Conservation (phyloP, 495 filamentous ascomycete species). For the Penicillium longicatenatum region DNA sequence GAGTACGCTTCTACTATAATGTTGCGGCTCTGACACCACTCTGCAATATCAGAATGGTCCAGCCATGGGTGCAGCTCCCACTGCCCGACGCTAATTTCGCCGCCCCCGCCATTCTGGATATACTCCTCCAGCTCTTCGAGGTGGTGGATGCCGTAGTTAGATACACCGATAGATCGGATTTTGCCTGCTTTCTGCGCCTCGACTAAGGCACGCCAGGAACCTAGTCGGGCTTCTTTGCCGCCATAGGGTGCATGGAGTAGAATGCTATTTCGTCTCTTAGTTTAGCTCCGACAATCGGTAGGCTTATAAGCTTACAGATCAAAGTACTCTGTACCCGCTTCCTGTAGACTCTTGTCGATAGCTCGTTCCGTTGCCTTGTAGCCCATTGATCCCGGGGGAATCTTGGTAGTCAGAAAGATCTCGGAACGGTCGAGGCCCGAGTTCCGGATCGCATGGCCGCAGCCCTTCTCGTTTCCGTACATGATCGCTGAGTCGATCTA, state of each 20-base stretch:
- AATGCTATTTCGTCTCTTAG: constrained; percentile 28
- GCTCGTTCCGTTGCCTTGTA: constrained; percentile 48
- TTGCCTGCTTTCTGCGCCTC: constrained; percentile 55
- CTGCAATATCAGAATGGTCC: constrained; percentile 68
- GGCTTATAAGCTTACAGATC: constrained; percentile 53
- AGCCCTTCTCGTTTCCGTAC: constrained; percentile 57
- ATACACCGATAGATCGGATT: constrained; percentile 53
- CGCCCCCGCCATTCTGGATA: constrained; percentile 70
- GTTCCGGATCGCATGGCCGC: constrained; percentile 48
- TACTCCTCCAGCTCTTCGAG: constrained; percentile 67
- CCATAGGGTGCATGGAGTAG: constrained; percentile 59
- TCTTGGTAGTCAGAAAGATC: constrained; percentile 60
- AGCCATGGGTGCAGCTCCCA: constrained; percentile 90
- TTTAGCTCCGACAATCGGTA: background rate
- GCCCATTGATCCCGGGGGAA: constrained; percentile 51
- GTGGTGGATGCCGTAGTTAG: constrained; percentile 59
- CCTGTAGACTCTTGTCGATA: constrained; percentile 34
- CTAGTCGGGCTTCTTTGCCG: constrained; percentile 47
- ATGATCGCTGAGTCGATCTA: constrained; percentile 62
- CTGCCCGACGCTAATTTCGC: constrained; percentile 79
- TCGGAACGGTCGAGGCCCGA: constrained; percentile 45
- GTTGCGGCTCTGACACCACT: constrained; percentile 69
- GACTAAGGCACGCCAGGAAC: constrained; percentile 53
- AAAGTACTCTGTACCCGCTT: constrained; percentile 56
- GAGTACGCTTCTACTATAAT: constrained; percentile 79